Conservation (phyloP, 805 yeast genomes). For the Yarrowia phangngaensis region DNA sequence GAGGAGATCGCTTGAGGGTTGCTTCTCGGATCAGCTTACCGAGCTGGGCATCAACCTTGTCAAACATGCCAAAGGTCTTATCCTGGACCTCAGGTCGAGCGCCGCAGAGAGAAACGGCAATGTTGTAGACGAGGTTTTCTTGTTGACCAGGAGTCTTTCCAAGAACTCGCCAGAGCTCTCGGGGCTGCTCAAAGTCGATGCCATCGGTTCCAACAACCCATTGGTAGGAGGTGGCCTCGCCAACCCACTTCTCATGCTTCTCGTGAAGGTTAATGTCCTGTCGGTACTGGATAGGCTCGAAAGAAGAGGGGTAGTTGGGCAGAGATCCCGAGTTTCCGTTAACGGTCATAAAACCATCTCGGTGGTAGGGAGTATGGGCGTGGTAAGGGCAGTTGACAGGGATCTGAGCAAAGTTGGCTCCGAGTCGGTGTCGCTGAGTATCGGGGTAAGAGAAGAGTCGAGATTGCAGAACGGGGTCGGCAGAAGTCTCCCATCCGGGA, state of each 20-base stretch:
- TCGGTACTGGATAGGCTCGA: conserved; percentile 39
- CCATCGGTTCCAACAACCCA: conserved; percentile 68
- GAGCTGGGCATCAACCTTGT: conserved; percentile 65
- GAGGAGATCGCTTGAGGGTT: conserved; percentile 50
- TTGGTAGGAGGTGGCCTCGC: conserved; percentile 80
- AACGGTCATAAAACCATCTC: conserved; percentile 59
- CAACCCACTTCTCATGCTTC: conserved; percentile 76
- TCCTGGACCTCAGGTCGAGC: conserved; percentile 78
- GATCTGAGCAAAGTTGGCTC: conserved; percentile 61
- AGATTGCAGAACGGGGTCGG: conserved; percentile 73
- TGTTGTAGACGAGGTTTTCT: conserved; percentile 74
- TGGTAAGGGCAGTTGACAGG: conserved; percentile 64
- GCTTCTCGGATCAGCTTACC: conserved; percentile 66
- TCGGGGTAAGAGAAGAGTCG: conserved; percentile 73
- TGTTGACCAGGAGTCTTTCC: conserved; percentile 79
- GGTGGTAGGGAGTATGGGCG: conserved; percentile 46
- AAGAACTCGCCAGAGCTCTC: conserved; percentile 71
- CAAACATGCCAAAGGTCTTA: conserved; percentile 69
- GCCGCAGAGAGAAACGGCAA: conserved; percentile 62
- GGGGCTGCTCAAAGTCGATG: conserved; percentile 73
- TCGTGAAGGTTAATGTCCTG: conserved; percentile 37
- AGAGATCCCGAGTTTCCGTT: conserved; percentile 48
- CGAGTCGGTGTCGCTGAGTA: conserved; percentile 74
- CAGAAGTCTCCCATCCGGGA: conserved; percentile 71
- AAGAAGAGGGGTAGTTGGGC: conserved; percentile 52